A percentile compares a stretch with the other conserved stretches of the same genome.
Conservation (phyloP, 2,329 filamentous ascomycete genomes). For the Neonectria magnoliae region DNA sequence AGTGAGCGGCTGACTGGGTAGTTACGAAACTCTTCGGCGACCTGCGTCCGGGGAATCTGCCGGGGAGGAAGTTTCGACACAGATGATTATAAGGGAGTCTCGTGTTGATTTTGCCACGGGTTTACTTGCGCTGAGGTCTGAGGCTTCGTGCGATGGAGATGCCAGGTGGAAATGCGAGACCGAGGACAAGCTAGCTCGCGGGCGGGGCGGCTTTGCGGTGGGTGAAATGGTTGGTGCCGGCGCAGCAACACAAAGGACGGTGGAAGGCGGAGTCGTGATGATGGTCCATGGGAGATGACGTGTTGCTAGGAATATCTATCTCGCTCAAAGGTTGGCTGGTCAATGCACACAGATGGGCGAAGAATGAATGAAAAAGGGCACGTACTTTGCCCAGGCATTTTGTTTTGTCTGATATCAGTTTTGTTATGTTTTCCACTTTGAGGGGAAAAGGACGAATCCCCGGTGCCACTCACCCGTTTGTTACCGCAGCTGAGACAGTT, state of each 20-base stretch:
- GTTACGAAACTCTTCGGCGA: background rate
- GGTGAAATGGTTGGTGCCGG: background rate
- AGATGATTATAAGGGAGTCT: background rate
- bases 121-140: background rate
- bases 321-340: background rate
- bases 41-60: background rate
- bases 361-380: background rate
- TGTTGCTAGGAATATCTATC: conserved; percentile 16
- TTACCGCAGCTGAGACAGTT: conserved; percentile 4
- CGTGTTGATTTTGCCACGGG: background rate
- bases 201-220: background rate
- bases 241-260: background rate
- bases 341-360: background rate
- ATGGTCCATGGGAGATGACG: conserved; percentile 4
- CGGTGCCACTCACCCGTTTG: background rate
- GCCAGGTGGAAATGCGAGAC: background rate
- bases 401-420: background rate
- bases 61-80: too few relatives aligned
- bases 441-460: background rate
- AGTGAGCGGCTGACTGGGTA: too few relatives aligned
- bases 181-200: background rate
- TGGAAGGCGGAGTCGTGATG: conserved; percentile 9
- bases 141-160: background rate
- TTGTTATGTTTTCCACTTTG: background rate
- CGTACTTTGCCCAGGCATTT: background rate